Conservation (phyloP, 495 filamentous ascomycete species). For the Parmelia sp. region DNA sequence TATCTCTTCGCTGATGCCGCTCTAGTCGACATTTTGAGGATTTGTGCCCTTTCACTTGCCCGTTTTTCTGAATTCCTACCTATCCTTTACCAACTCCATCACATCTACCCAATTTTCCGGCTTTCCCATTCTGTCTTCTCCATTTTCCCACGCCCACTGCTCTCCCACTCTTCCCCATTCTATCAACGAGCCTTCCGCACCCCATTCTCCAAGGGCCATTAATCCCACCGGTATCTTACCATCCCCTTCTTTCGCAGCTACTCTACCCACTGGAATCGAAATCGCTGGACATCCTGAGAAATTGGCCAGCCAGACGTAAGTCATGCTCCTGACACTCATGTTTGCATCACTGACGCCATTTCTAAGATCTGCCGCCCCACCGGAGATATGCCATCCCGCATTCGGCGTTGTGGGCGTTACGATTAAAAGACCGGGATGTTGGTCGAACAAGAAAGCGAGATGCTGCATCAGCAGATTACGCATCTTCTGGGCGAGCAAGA, state of each 20-base stretch:
- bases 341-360: constrained; percentile 72
- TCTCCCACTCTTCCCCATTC: constrained; percentile 68
- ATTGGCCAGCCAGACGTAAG: constrained; percentile 85
- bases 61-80: background rate
- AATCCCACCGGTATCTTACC: constrained; percentile 68
- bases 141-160: constrained; percentile 41
- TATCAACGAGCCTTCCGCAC: constrained; percentile 70
- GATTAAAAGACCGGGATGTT: constrained; percentile 70
- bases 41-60: background rate
- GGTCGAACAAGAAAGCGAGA: constrained; percentile 62
- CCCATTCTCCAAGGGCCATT: constrained; percentile 90
- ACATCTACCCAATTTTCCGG: constrained; percentile 45
- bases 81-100: constrained; percentile 20
- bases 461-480: constrained; percentile 77
- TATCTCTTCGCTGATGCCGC: background rate
- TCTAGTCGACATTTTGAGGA: background rate
- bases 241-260: constrained; percentile 39
- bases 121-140: constrained; percentile 27
- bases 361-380: constrained; percentile 46
- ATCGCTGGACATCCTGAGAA: constrained; percentile 73
- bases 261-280: constrained; percentile 71
- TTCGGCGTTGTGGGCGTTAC: constrained; percentile 73
- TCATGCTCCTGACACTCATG: constrained; percentile 68
- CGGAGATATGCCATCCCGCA: constrained; percentile 62
- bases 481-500: constrained; percentile 68